Base-by-base conservation (phyloP, 441 rosid genomes). In the Biscutella laevigata region DNA sequence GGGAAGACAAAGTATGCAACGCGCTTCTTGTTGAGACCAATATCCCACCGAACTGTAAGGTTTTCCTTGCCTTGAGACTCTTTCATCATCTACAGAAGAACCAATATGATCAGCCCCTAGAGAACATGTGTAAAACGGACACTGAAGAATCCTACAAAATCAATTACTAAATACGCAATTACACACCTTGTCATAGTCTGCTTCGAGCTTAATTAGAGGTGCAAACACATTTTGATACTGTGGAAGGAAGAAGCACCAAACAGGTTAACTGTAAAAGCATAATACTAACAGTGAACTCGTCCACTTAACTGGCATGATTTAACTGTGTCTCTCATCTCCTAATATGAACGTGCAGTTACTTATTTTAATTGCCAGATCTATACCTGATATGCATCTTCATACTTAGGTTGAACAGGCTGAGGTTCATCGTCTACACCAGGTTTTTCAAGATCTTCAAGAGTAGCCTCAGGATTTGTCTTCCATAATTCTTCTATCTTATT, bases 201-300 rank as follows among this genome's bases (percentile, higher is more conserved):
- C 99, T 80, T 94, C 99, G 34, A 89, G 97, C 83, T 94, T 94
- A 52, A 94, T 94, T 9, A 94, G 94, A 4, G 99, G 97, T n/a
- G 99, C 99, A 75, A 94, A 94, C 30, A 94, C 99, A 74, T 94
- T 94, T 89, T 89, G 97, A 77, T 89, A 94, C 99, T 94, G 91
- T 82, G 69, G 38, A 64, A 24, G 15, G 61, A n/a, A 59, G 46
- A 53, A 63, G n/a, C 30, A 74, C 26, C 53, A 67, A 19, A 39
- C 61, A 52, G 28, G 54, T 57, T 4, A 66, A 71, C 35, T 14
- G 62, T 43, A 42, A 36, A n/a, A 20, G 35, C 51, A 50, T 10
- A 40, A 29, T 26, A 44, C 38, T 38, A 53, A 39, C 34, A 19
- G 4, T 17, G 37, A 37, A 30, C 50, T 57, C 24, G 8, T 49